These are phyloP conservation scores for Metarhizium robertsii DNA, from an alignment of 2,329 filamentous ascomycete species.

Conservation along the genomic window DNA sequence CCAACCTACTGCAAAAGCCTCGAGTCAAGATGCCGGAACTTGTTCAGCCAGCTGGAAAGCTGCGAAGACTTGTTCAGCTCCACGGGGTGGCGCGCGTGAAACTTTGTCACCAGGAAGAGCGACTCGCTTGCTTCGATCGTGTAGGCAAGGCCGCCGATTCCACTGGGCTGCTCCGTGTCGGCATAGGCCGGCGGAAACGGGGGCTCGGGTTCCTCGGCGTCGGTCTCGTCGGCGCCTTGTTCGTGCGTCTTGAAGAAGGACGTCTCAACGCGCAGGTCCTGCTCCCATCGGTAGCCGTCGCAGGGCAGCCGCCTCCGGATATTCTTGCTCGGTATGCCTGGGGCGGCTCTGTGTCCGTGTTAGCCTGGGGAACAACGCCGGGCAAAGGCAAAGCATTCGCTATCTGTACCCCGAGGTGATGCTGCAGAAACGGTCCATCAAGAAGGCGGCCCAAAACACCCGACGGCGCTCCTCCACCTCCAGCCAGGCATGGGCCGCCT, in stretches of 20 bases:
- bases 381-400: conserved; percentile 6
- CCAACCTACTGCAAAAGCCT: conserved; percentile 27
- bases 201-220: too few relatives aligned
- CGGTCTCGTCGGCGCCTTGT: too few relatives aligned
- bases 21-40: conserved; percentile 34
- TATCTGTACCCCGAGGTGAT: conserved; percentile 29
- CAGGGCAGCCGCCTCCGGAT: conserved; percentile 27
- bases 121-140: conserved; percentile 34
- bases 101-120: conserved; percentile 29
- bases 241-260: too few relatives aligned
- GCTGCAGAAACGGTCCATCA: conserved; percentile 30
- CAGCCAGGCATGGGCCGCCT: conserved; percentile 16
- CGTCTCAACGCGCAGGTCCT: conserved; percentile 22
- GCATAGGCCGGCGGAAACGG: too few relatives aligned
- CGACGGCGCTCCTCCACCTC: conserved; percentile 29
- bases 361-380: too few relatives aligned
- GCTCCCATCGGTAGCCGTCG: conserved; percentile 29
- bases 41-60: conserved; percentile 30
- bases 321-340: background rate
- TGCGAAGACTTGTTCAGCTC: conserved; percentile 25
- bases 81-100: conserved; percentile 30
- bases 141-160: conserved; percentile 30
- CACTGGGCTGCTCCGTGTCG: too few relatives aligned
- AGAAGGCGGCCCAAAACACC: conserved; percentile 32
- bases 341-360: too few relatives aligned